Conservation (phyloP, 768 basidiomycete genomes). For the Psilocybe azurescens region DNA sequence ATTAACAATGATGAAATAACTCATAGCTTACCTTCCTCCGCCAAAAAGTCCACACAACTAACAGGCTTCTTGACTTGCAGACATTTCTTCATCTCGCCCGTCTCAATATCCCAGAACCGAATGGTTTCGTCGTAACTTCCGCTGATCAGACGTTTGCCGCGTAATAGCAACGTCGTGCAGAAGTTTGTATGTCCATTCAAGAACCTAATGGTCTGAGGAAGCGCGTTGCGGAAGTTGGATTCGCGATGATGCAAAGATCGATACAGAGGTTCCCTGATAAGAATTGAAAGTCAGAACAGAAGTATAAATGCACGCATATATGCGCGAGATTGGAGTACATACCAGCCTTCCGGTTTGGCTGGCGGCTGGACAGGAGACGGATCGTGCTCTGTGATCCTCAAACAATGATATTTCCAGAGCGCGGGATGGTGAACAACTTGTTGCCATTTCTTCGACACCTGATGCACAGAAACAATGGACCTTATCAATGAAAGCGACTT, state of each 20-base stretch:
- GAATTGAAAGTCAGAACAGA: not conserved
- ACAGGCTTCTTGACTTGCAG: conserved; percentile 88
- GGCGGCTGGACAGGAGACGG: conserved; percentile 71
- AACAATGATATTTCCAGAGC: conserved; percentile 79
- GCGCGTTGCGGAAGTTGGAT: conserved; percentile 76
- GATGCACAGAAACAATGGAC: conserved; percentile 35
- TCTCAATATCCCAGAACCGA: conserved; percentile 86
- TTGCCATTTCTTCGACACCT: conserved; percentile 55
- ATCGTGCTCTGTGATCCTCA: conserved; percentile 74
- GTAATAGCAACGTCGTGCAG: conserved; percentile 70
- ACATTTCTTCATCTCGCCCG: conserved; percentile 69
- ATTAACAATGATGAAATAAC: conserved; percentile 1
- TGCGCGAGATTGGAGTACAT: conserved; percentile 25
- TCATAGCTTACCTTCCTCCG: conserved; percentile 66
- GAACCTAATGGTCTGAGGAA: conserved; percentile 80
- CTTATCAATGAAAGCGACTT: conserved; percentile 27
- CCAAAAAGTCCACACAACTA: conserved; percentile 86
- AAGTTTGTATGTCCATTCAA: conserved; percentile 87
- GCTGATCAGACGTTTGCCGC: conserved; percentile 83
- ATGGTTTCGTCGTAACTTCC: conserved; percentile 94
- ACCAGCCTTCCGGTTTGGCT: conserved; percentile 74
- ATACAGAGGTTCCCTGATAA: conserved; percentile 62
- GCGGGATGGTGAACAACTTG: conserved; percentile 61
- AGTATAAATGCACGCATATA: not conserved
- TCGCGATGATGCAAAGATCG: conserved; percentile 85